Percentiles rank a stretch among this genome's conserved stretches.
phyloP scores from a whole-genome alignment of 257 asterid genomes.

The Haberlea rhodopensis region DNA sequence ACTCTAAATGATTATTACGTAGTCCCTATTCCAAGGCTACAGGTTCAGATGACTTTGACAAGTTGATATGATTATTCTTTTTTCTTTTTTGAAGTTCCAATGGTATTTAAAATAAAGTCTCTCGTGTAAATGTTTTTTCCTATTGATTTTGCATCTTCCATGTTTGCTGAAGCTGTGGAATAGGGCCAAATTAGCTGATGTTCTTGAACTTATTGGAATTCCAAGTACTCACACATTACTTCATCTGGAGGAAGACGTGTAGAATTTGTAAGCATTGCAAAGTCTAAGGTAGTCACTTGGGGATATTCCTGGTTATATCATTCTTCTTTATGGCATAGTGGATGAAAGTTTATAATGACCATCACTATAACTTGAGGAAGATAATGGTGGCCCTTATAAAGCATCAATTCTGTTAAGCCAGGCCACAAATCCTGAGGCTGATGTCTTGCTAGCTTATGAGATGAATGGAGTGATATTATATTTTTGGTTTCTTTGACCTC shows the following conservation, averaged over 20 bases:
- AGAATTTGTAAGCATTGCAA: constrained; percentile 92
- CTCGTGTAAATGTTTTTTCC: too few relatives aligned
- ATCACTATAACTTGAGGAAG: constrained; percentile 64
- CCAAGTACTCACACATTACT: too few relatives aligned
- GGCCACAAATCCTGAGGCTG: constrained; percentile 91
- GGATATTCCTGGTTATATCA: constrained; percentile 13
- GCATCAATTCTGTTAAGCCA: constrained; percentile 86
- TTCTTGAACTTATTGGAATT: too few relatives aligned
- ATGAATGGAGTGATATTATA: constrained; percentile 87
- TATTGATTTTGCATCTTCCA: constrained; percentile 21
- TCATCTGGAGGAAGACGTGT: too few relatives aligned
- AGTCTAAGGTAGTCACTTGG: constrained; percentile 72
- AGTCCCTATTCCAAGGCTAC: too few relatives aligned
- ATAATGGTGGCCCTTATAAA: constrained; percentile 94
- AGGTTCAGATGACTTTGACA: too few relatives aligned
- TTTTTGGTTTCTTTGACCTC: neutral
- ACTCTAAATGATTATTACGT: too few relatives aligned
- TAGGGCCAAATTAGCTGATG: constrained; percentile 92
- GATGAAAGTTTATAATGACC: constrained; percentile 21
- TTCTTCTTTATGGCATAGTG: constrained; percentile 4
- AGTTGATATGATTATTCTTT: too few relatives aligned
- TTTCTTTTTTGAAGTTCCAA: too few relatives aligned
- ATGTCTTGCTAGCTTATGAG: constrained; percentile 91
- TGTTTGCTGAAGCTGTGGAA: constrained; percentile 81
- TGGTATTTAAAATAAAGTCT: too few relatives aligned